phyloP scores from a whole-genome alignment of 768 basidiomycete species.

The Strobilomyces confusus region DNA sequence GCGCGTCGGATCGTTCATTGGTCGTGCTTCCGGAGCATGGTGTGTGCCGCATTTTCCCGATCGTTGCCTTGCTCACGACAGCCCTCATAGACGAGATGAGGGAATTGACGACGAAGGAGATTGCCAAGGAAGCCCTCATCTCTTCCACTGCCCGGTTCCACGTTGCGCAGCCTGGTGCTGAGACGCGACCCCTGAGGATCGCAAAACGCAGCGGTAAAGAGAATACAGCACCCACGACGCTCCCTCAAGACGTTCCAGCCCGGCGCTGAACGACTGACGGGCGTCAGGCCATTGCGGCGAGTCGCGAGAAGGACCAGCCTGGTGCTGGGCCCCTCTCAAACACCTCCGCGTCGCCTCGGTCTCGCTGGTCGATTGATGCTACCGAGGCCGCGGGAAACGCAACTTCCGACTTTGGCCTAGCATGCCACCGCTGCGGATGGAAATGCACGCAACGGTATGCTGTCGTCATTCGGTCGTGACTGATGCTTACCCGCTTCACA shows the following conservation, averaged over 20 bases:
- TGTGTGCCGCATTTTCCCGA: background rate
- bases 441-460: slow-evolving; percentile 3
- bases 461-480: background rate
- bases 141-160: background rate
- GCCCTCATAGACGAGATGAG: background rate
- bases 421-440: background rate
- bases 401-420: background rate
- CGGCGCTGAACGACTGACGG: background rate
- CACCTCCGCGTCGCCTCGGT: background rate
- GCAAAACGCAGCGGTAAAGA: slow-evolving; percentile 6
- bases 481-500: background rate
- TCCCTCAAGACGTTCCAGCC: slow-evolving; percentile 1
- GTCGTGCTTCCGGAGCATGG: background rate
- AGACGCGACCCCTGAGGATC: too few relatives aligned
- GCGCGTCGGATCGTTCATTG: background rate
- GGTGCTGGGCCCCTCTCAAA: background rate
- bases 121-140: slow-evolving; percentile 1
- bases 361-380: slow-evolving; percentile 15
- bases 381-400: slow-evolving; percentile 4
- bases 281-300: slow-evolving; percentile 1
- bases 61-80: background rate
- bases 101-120: background rate
- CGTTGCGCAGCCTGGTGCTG: slow-evolving; percentile 6
- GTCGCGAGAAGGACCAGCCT: slow-evolving; percentile 4
- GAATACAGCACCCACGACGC: slow-evolving; percentile 9